Evolutionary conservation across 352 stramenopile species (phyloP), one percentile per base, ranked within the genome.

Genomic region (Globisporangium ultimum): DNA sequence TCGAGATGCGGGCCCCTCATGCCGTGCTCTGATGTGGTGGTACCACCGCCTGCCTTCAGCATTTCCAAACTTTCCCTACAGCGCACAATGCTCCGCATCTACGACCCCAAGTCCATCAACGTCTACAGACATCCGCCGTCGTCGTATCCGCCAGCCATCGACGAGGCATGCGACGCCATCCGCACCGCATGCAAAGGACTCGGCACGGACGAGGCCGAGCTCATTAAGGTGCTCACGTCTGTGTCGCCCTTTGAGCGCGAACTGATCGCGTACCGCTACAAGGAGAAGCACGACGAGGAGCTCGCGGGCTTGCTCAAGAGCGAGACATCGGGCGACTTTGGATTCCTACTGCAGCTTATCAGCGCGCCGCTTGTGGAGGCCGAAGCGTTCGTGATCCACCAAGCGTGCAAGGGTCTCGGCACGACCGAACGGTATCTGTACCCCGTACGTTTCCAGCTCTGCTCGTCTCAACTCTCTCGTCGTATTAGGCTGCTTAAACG

Each of bases 361-460:
- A 74, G 69, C 36, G 76, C 80, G 72, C 76, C 80, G 34, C 58
- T 89, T 43, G 76, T 72, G 5, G 78, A 93, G 45, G 71, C 72
- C 54, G 84, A 93, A 60, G 76, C 84, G 15, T 85, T 87, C 58
- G 66, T 91, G 49, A 52, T 93, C 14, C 72, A 79, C 55, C 52
- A 88, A 41, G 81, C 80, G 41, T 78, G 68, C 38, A 74, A 67
- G 8, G 74, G 78, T 41, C 62, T 53, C 18, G 72, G 76, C 53
- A 88, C 78, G 13, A 85, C 71, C 17, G 84, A 93, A 63, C 73
- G 79, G 53, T 61, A 87, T 43, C 59, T 93, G 36, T 91, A 86
- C 41, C 82, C 84, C 56, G 83, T 92, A 71, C 55, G 57, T 53
- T 36, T 36, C 28, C 28, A 36, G 28, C 28, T 36, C 28, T 36